Base-by-base conservation (phyloP, 164 flowering plant species). In the Platanus orientalis region DNA sequence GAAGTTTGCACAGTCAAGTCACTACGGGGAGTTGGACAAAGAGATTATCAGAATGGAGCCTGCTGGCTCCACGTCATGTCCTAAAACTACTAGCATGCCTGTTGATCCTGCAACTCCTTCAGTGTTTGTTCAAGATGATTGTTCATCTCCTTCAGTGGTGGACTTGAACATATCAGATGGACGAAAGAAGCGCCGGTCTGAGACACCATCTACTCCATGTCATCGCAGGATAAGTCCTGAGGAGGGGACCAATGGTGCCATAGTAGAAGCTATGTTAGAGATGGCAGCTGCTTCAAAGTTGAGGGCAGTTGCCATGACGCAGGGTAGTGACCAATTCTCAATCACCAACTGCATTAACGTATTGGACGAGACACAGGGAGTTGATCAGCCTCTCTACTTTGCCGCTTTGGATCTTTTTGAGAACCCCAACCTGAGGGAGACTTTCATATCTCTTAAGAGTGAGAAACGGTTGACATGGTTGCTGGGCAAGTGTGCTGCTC, bases 1-100 rank as follows among this genome's bases (percentile, higher is more conserved):
- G 24, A 82, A 69, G 70, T 85, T 84, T 77, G 90, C 89, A 39
- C 87, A 83, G 61, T 88, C 89, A 30, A 88, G 94, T 73, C 94
- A 88, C 65, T 84, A 85, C 49, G 83, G 73, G 60, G 88, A 61
- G 54, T 28, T 79, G 57, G 81, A 73, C 56, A 75, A 71, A 52
- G 71, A 79, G 47, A 36, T 81, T 9, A 51, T 55, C 28, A 72
- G 48, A 9, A 64, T 20, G 4, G 75, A 71, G 47, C 42, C 62
- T 53, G 66, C 66, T 29, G 73, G 57, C 17, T 30, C 66, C 6
- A 45, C 53, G 34, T 66, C 70, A 14, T 54, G 23, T 34, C 66
- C 63, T 21, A 79, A 76, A 24, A 63, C 59, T 65, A 70, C 61
- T 52, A 62, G 62, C 50, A 48, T 61, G 7, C 7, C 12, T 58